phyloP scores from a whole-genome alignment of 2,329 filamentous ascomycete species.

The Sclerotinia spermophila region DNA sequence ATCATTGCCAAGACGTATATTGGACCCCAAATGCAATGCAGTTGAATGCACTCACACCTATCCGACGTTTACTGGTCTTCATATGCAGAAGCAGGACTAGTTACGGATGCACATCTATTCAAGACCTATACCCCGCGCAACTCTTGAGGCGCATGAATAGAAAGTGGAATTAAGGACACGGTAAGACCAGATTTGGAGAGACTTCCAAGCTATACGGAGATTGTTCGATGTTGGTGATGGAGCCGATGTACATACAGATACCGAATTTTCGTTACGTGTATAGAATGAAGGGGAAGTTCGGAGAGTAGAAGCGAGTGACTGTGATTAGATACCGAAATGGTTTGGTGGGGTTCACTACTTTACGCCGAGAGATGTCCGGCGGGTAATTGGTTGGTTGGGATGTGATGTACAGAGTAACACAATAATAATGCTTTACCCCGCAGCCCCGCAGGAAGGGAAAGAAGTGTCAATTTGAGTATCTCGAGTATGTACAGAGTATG shows the following conservation, averaged over 20 bases:
- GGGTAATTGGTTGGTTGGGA: not conserved
- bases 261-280: not conserved
- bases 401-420: not conserved
- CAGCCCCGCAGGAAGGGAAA: not conserved
- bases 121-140: not conserved
- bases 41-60: not conserved
- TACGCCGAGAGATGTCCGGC: constrained; percentile 8
- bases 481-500: too few relatives aligned
- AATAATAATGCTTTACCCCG: not conserved
- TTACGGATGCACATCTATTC: not conserved
- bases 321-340: constrained; percentile 1
- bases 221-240: not conserved
- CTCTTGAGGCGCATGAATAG: not conserved
- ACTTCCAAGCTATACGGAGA: not conserved
- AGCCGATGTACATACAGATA: not conserved
- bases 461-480: not conserved
- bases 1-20: not conserved
- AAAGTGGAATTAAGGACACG: not conserved
- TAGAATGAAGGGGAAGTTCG: constrained; percentile 9
- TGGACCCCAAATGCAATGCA: not conserved
- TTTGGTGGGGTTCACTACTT: not conserved
- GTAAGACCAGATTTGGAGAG: not conserved
- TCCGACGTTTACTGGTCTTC: not conserved
- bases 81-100: not conserved
- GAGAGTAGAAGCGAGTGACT: not conserved